Evolutionary conservation across 192 early-diverging fungal species (phyloP).

Genomic region (Linderina pennispora): DNA sequence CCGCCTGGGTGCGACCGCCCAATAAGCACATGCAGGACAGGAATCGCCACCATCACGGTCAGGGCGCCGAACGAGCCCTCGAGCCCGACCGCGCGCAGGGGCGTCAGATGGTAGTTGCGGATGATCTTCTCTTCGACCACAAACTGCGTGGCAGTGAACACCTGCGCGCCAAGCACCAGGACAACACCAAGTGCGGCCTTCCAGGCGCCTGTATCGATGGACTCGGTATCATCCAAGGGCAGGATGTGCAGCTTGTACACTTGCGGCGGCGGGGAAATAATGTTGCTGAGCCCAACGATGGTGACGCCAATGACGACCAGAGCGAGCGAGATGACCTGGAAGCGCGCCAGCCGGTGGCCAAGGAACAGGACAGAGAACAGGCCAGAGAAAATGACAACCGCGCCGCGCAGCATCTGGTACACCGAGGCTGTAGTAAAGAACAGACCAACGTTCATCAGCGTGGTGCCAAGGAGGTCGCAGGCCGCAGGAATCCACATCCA

Average conservation of each 20-base stretch:
- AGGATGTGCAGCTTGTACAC: slow-evolving; percentile 1
- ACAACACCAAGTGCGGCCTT: slow-evolving; percentile 68
- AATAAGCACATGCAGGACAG: slow-evolving; percentile 65
- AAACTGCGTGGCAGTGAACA: slow-evolving; percentile 92
- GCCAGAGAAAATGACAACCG: slow-evolving; percentile 92
- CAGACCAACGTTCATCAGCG: slow-evolving; percentile 4
- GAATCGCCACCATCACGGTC: slow-evolving; percentile 62
- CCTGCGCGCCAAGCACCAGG: slow-evolving; percentile 84
- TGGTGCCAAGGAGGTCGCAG: slow-evolving; percentile 70
- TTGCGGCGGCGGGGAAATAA: slow-evolving; percentile 45
- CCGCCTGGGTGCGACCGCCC: slow-evolving; percentile 64
- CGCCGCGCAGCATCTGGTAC: slow-evolving; percentile 96
- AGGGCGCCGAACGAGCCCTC: slow-evolving; percentile 89
- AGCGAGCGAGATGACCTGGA: slow-evolving; percentile 78
- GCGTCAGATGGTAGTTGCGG: slow-evolving; percentile 66
- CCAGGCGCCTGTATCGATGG: slow-evolving; percentile 30
- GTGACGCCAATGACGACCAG: slow-evolving; percentile 82
- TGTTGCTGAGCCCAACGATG: slow-evolving; percentile 73
- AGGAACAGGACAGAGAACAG: slow-evolving; percentile 84
- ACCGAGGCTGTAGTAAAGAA: slow-evolving; percentile 59
- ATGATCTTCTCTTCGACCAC: slow-evolving; percentile 96
- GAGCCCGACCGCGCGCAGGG: slow-evolving; percentile 87
- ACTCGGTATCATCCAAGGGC: slow-evolving; percentile 15
- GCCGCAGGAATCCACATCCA: slow-evolving; percentile 62
- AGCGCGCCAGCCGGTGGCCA: slow-evolving; percentile 63